Evolutionary conservation across 1,284 basidiomycete genomes (phyloP).

Genomic region (Quambalaria eucalypti): DNA sequence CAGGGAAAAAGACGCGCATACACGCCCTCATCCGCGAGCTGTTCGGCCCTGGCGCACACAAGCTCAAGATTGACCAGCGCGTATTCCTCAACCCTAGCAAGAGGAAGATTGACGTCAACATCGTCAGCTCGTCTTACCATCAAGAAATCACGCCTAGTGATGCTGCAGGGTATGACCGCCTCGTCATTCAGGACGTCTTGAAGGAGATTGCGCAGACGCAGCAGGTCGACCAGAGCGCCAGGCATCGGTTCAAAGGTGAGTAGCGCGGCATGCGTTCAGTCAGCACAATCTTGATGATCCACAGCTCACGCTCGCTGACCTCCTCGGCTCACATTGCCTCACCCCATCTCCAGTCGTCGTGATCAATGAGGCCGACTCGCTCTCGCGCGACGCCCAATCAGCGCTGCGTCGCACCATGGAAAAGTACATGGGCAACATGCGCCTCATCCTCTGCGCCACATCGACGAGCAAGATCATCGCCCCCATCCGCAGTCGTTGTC

Average conservation of each 20-base stretch:
- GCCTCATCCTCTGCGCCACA: conserved; percentile 94
- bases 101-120: conserved; percentile 88
- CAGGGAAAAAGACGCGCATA: conserved; percentile 96
- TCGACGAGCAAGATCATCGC: conserved; percentile 93
- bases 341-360: conserved; percentile 68
- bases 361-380: conserved; percentile 92
- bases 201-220: conserved; percentile 99
- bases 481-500: conserved; percentile 88
- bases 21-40: conserved; percentile 68
- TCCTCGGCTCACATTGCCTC: neutral
- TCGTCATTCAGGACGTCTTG: conserved; percentile 90
- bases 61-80: conserved; percentile 97
- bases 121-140: conserved; percentile 86
- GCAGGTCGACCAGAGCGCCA: conserved; percentile 89
- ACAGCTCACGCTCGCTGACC: neutral
- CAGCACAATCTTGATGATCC: neutral
- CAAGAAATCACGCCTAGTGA: conserved; percentile 97
- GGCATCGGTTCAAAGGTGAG: conserved; percentile 88
- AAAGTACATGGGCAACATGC: conserved; percentile 92
- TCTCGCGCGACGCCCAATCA: conserved; percentile 91
- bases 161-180: conserved; percentile 87
- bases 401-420: conserved; percentile 97
- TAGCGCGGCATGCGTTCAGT: neutral
- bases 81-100: conserved; percentile 90
- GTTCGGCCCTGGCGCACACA: conserved; percentile 85